phyloP scores from a whole-genome alignment of 768 basidiomycete genomes.

The Megacollybia marginata region DNA sequence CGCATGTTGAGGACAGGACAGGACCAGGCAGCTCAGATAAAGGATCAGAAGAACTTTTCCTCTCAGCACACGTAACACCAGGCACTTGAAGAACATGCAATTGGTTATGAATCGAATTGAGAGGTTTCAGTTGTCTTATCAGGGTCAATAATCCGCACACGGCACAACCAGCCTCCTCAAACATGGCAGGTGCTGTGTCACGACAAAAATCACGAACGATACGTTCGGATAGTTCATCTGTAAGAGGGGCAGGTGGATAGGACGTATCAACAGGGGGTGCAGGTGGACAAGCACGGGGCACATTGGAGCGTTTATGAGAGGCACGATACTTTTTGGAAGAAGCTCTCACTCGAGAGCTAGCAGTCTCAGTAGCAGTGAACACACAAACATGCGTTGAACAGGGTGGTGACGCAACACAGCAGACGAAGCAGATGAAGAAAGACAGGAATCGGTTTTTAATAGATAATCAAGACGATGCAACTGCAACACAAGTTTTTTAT shows the following conservation, averaged over 20 bases:
- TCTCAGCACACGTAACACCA: background rate
- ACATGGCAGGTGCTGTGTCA: background rate
- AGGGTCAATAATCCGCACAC: constrained; percentile 19
- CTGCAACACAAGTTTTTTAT: too few relatives aligned
- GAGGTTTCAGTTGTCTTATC: background rate
- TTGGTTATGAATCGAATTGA: background rate
- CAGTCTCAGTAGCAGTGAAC: too few relatives aligned
- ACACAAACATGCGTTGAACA: too few relatives aligned
- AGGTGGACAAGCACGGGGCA: too few relatives aligned
- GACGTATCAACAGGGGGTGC: background rate
- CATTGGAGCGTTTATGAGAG: too few relatives aligned
- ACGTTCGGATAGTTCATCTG: background rate
- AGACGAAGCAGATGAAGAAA: too few relatives aligned
- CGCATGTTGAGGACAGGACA: background rate
- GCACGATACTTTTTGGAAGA: too few relatives aligned
- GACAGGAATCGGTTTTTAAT: too few relatives aligned
- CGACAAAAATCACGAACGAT: background rate
- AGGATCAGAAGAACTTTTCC: background rate
- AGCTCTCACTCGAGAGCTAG: too few relatives aligned
- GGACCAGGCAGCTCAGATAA: background rate
- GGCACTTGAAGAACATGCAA: background rate
- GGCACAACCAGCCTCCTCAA: constrained; percentile 22
- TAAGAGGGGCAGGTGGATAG: background rate
- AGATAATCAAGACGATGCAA: too few relatives aligned
- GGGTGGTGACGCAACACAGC: too few relatives aligned